These are phyloP conservation scores for Hordeum marinum DNA, from an alignment of 176 grass and related monocot genomes.

Conservation along the genomic window DNA sequence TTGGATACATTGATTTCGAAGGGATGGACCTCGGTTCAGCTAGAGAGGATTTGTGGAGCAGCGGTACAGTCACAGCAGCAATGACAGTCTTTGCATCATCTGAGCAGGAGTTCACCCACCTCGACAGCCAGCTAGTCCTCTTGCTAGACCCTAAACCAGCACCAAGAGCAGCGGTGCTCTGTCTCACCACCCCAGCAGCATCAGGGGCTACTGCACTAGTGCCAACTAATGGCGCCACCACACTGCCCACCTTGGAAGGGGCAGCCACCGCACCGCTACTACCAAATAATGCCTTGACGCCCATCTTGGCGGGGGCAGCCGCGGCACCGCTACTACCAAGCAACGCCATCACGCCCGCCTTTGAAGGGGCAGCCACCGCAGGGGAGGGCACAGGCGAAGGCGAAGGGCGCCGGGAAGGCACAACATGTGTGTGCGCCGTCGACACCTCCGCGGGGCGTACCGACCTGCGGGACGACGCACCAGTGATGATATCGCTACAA, in stretches of 20 bases:
- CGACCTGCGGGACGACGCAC: slow-evolving; percentile 1
- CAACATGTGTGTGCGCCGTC: not conserved
- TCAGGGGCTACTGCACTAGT: not conserved
- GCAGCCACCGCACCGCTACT: slow-evolving; percentile 2
- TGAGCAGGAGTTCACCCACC: slow-evolving; percentile 75
- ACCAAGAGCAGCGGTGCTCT: slow-evolving; percentile 17
- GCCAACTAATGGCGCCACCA: slow-evolving; percentile 7
- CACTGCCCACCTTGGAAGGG: slow-evolving; percentile 30
- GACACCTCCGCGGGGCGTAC: slow-evolving; percentile 2
- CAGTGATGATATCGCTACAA: slow-evolving; percentile 55
- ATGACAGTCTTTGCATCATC: slow-evolving; percentile 86
- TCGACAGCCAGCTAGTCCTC: slow-evolving; percentile 67
- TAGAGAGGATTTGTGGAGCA: slow-evolving; percentile 68
- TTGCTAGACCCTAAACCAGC: slow-evolving; percentile 18
- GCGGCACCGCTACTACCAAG: not conserved
- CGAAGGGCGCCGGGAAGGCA: not conserved
- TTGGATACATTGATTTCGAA: slow-evolving; percentile 90
- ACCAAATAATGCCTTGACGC: not conserved
- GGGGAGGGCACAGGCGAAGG: slow-evolving; percentile 39
- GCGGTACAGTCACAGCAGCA: slow-evolving; percentile 72
- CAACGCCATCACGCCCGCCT: slow-evolving; percentile 19
- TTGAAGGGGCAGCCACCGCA: slow-evolving; percentile 37
- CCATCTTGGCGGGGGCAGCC: slow-evolving; percentile 36
- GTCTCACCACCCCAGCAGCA: slow-evolving; percentile 23
- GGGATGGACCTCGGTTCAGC: slow-evolving; percentile 90